A percentile compares a stretch with the other conserved stretches of the same genome.
Conservation (phyloP, 345 rosid genomes). For the sweet orange (Citrus sinensis) region DNA sequence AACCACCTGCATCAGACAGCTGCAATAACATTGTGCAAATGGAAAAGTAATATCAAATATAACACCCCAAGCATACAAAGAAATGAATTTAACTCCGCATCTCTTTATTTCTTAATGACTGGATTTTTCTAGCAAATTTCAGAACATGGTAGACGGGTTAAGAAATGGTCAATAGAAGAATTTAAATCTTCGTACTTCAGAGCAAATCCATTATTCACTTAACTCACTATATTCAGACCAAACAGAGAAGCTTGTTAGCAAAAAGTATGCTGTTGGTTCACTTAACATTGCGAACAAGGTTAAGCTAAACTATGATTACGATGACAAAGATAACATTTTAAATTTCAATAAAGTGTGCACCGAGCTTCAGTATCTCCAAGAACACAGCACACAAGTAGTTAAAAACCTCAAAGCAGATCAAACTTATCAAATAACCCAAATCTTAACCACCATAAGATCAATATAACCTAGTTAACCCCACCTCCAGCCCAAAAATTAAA, state of each 20-base stretch:
- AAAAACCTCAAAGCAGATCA: neutral
- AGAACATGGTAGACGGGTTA: neutral
- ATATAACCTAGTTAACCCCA: neutral
- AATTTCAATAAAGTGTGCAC: neutral
- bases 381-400: neutral
- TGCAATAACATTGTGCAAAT: neutral
- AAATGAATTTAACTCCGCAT: neutral
- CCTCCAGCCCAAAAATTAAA: neutral
- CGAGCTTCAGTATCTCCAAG: neutral
- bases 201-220: neutral
- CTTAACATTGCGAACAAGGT: neutral
- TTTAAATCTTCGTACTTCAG: neutral
- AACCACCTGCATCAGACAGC: neutral
- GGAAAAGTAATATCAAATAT: neutral
- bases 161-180: neutral
- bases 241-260: neutral
- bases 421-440: neutral
- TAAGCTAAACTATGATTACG: neutral
- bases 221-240: neutral
- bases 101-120: neutral
- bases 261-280: neutral
- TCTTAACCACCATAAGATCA: neutral
- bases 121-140: neutral
- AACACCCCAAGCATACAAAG: slow-evolving; percentile 1
- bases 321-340: neutral